Conservation (phyloP, 2,329 filamentous ascomycete species). For the Hirsutella minnesotensis region DNA sequence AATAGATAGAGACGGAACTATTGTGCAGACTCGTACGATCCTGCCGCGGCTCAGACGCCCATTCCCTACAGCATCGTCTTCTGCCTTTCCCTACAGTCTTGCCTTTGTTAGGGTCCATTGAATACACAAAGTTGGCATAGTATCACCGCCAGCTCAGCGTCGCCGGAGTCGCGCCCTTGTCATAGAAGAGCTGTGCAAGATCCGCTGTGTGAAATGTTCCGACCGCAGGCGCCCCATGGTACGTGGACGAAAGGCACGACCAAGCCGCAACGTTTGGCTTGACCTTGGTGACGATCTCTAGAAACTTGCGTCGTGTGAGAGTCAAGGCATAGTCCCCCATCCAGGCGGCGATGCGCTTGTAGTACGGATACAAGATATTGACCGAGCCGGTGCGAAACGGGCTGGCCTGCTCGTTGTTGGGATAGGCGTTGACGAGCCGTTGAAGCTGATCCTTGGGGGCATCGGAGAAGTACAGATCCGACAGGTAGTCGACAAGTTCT, state of each 20-base stretch:
- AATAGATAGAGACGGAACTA: too few relatives aligned
- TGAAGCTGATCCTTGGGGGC: conserved; percentile 37
- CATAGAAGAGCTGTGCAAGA: not conserved
- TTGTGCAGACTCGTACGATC: too few relatives aligned
- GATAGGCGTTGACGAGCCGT: too few relatives aligned
- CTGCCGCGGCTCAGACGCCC: too few relatives aligned
- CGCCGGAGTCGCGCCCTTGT: not conserved
- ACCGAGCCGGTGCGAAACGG: conserved; percentile 45
- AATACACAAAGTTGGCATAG: not conserved
- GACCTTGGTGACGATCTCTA: not conserved
- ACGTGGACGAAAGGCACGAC: conserved; percentile 2
- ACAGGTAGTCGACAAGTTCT: conserved; percentile 52
- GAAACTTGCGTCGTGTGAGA: conserved; percentile 1
- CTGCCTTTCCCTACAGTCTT: too few relatives aligned
- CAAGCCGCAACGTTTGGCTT: conserved; percentile 1
- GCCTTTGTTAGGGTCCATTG: not conserved
- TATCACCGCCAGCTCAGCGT: not conserved
- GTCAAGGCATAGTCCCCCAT: conserved; percentile 4
- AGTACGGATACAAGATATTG: conserved; percentile 53
- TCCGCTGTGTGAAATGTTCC: conserved; percentile 4
- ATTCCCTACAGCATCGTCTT: too few relatives aligned
- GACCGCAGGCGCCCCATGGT: not conserved
- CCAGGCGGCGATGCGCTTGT: conserved; percentile 46
- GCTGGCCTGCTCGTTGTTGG: conserved; percentile 25
- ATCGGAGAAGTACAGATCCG: conserved; percentile 44